Evolutionary conservation across 257 asterid genomes (phyloP).

Genomic region (Ajuga chamaepitys): DNA sequence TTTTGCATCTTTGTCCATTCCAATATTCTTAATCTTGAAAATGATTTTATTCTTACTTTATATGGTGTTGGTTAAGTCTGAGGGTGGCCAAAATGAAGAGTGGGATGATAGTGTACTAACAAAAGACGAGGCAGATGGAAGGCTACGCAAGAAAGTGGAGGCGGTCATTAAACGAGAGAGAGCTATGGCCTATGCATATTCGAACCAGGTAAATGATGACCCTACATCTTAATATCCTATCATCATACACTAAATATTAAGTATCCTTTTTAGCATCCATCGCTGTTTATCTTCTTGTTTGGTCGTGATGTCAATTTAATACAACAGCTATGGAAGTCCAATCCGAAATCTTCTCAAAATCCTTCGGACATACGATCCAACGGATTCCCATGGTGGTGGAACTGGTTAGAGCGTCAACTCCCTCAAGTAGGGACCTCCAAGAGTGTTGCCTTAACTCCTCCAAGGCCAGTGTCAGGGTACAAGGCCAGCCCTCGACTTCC

Average conservation of each 20-base stretch:
- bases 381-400: conserved; percentile 96
- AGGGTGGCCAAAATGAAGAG: conserved; percentile 47
- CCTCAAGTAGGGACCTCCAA: conserved; percentile 38
- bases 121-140: conserved; percentile 69
- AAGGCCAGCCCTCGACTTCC: conserved; percentile 49
- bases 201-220: conserved; percentile 53
- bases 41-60: conserved; percentile 1
- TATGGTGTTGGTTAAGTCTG: conserved; percentile 35
- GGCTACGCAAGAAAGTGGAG: conserved; percentile 64
- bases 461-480: conserved; percentile 51
- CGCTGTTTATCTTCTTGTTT: neutral
- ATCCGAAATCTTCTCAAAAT: conserved; percentile 37
- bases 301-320: neutral
- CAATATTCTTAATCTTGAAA: neutral
- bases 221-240: neutral
- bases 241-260: too few species aligned
- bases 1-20: neutral
- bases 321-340: conserved; percentile 62
- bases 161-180: conserved; percentile 88
- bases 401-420: conserved; percentile 79
- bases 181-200: conserved; percentile 90
- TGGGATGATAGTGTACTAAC: conserved; percentile 89
- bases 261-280: neutral
- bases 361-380: conserved; percentile 39
- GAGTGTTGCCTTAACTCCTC: conserved; percentile 37